Evolutionary conservation across 2,329 filamentous ascomycete species (phyloP).

Genomic region (Claviceps monticola): DNA sequence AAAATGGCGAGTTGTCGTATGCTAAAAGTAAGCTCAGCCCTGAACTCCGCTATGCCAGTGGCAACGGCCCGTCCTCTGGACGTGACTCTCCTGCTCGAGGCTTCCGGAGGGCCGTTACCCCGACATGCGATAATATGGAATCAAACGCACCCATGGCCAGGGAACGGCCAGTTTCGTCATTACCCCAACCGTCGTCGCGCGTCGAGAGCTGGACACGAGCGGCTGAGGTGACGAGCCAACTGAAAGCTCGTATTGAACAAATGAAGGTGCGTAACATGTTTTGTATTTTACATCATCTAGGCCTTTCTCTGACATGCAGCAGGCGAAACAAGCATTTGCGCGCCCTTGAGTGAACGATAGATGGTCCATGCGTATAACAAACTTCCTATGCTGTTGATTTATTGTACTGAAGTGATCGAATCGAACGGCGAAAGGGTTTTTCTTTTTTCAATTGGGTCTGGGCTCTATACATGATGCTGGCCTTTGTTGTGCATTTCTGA

Average conservation of each 20-base stretch:
- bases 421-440: neutral
- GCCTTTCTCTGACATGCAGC: neutral
- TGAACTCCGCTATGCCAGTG: constrained; percentile 33
- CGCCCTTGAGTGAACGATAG: constrained; percentile 12
- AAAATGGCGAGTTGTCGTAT: constrained; percentile 46
- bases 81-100: constrained; percentile 45
- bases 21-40: constrained; percentile 40
- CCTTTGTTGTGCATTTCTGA: constrained; percentile 17
- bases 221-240: constrained; percentile 90
- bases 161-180: constrained; percentile 22
- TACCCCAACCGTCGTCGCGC: constrained; percentile 21
- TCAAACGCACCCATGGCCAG: constrained; percentile 12
- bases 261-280: constrained; percentile 57
- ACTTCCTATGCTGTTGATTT: constrained; percentile 2
- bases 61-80: constrained; percentile 38
- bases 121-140: constrained; percentile 21
- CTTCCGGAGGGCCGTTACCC: constrained; percentile 26
- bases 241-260: constrained; percentile 95
- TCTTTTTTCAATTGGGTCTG: neutral
- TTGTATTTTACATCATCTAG: neutral
- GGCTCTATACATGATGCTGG: neutral
- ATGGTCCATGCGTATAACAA: neutral
- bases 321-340: constrained; percentile 18
- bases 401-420: neutral
- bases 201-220: constrained; percentile 90